Percentiles rank a stretch among this genome's conserved stretches.
These are phyloP conservation scores for Rhizopogon sp. DNA, from an alignment of 768 basidiomycete genomes.

Conservation along the genomic window DNA sequence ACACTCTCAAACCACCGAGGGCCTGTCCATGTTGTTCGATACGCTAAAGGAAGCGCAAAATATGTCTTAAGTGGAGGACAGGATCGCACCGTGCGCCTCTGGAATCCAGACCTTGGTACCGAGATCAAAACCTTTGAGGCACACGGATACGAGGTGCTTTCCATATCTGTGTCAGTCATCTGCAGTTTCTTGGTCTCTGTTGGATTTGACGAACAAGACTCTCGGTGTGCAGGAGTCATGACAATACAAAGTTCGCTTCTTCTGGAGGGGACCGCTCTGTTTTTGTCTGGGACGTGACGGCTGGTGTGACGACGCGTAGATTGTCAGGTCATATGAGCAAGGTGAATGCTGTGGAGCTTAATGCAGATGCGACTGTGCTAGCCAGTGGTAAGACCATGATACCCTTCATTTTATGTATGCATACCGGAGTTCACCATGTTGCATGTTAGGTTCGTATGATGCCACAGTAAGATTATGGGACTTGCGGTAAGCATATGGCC, in stretches of 20 bases:
- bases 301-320: conserved; percentile 77
- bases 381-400: conserved; percentile 64
- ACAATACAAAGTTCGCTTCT: conserved; percentile 92
- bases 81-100: conserved; percentile 84
- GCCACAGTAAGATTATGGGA: conserved; percentile 92
- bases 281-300: conserved; percentile 93
- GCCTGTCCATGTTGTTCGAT: conserved; percentile 85
- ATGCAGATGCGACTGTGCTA: conserved; percentile 78
- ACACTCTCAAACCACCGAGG: conserved; percentile 70
- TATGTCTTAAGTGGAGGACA: conserved; percentile 93
- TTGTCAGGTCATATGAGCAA: conserved; percentile 88
- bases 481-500: conserved; percentile 51
- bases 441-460: conserved; percentile 79
- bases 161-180: conserved; percentile 73
- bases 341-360: conserved; percentile 88
- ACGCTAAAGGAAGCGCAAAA: conserved; percentile 82
- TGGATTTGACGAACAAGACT: background rate
- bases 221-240: conserved; percentile 57
- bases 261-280: conserved; percentile 92
- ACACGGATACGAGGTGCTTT: conserved; percentile 94
- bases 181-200: background rate
- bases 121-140: conserved; percentile 89
- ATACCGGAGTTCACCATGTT: background rate
- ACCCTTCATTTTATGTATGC: background rate
- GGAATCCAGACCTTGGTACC: conserved; percentile 84